Evolutionary conservation across 2,329 filamentous ascomycete genomes (phyloP).

Genomic region (Fusarium nematophilum): DNA sequence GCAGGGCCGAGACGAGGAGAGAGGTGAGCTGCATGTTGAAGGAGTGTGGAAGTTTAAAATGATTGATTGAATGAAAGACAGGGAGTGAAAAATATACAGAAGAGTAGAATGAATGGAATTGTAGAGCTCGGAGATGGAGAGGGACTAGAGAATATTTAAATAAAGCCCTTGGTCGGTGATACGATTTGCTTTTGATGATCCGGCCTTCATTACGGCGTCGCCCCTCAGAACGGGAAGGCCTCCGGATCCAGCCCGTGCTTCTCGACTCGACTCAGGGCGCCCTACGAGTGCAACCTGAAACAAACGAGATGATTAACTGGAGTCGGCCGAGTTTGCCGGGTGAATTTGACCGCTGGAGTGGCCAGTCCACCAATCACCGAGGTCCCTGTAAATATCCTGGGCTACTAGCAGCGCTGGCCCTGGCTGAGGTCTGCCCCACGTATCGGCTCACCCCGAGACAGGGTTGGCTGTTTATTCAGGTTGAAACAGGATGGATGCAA

Average conservation of each 20-base stretch:
- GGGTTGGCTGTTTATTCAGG: too few species aligned
- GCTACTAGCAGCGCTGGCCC: too few species aligned
- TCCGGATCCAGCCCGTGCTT: neutral
- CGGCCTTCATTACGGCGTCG: neutral
- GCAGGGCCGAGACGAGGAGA: slow-evolving; percentile 40
- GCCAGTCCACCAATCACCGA: slow-evolving; percentile 5
- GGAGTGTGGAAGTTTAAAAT: neutral
- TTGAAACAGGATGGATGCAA: too few species aligned
- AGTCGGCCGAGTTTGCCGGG: neutral
- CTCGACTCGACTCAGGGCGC: neutral
- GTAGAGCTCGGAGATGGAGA: neutral
- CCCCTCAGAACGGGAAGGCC: neutral
- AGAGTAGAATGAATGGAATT: neutral
- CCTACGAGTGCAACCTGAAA: slow-evolving; percentile 2
- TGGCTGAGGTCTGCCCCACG: too few species aligned
- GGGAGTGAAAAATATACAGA: neutral
- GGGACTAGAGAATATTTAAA: neutral
- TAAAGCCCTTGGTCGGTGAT: neutral
- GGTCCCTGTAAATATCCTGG: neutral
- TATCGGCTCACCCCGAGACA: too few species aligned
- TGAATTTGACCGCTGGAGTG: too few species aligned
- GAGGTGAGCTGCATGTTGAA: slow-evolving; percentile 30
- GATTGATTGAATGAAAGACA: neutral
- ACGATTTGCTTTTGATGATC: neutral
- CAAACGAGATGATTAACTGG: neutral